Percentiles rank a stretch among this genome's conserved stretches.
phyloP scores from a whole-genome alignment of 768 basidiomycete genomes.

The Rubroboletus satanas region DNA sequence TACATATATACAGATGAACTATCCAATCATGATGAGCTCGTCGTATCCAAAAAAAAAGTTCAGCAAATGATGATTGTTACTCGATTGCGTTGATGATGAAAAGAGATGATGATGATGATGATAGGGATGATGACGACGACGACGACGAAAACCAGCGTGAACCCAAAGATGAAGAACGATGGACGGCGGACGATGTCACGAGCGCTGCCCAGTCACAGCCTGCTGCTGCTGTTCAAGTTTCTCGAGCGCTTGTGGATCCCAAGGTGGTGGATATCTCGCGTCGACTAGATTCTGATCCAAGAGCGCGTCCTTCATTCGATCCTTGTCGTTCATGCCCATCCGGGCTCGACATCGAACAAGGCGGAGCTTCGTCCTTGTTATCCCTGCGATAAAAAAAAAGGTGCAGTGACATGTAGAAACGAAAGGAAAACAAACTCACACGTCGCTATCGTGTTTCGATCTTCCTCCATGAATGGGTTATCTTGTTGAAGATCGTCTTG shows the following conservation, averaged over 20 bases:
- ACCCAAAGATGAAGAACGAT: not conserved
- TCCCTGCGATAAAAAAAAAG: conserved; percentile 48
- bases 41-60: conserved; percentile 1
- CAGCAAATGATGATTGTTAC: not conserved
- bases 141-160: not conserved
- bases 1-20: not conserved
- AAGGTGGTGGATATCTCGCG: conserved; percentile 65
- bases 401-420: not conserved
- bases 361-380: conserved; percentile 78
- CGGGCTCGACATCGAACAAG: conserved; percentile 73
- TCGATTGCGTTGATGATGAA: not conserved
- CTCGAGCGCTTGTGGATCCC: conserved; percentile 49
- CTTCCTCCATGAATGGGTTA: conserved; percentile 83
- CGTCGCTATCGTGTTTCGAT: conserved; percentile 70
- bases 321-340: conserved; percentile 72
- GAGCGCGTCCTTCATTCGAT: conserved; percentile 70
- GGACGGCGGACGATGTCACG: conserved; percentile 1
- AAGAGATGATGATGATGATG: not conserved
- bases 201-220: conserved; percentile 10
- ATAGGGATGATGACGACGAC: not conserved
- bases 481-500: conserved; percentile 85
- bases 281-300: conserved; percentile 80
- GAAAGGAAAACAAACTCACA: conserved; percentile 43
- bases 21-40: not conserved
- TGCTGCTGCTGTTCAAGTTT: conserved; percentile 27